phyloP scores from a whole-genome alignment of 2,329 filamentous ascomycete genomes.

The Aureobasidium sp. region DNA sequence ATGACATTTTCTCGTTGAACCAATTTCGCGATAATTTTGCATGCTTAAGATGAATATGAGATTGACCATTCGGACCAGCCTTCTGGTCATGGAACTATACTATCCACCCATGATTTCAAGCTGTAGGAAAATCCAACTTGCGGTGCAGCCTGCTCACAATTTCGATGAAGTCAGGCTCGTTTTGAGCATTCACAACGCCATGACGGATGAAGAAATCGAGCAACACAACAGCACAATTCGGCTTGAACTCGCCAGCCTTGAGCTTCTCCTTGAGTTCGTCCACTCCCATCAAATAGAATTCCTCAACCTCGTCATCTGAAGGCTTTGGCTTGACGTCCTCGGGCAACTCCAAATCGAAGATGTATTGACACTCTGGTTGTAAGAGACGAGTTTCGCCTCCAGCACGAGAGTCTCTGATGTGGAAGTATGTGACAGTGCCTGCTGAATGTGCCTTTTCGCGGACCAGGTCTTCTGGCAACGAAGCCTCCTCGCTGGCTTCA shows the following conservation, averaged over 20 bases:
- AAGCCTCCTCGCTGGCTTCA: slow-evolving; percentile 85
- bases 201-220: slow-evolving; percentile 87
- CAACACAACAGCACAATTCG: slow-evolving; percentile 78
- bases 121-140: slow-evolving; percentile 62
- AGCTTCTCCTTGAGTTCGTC: slow-evolving; percentile 67
- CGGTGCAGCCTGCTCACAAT: slow-evolving; percentile 71
- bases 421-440: slow-evolving; percentile 76
- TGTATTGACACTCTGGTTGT: slow-evolving; percentile 85
- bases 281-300: slow-evolving; percentile 69
- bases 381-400: slow-evolving; percentile 75
- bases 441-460: slow-evolving; percentile 48
- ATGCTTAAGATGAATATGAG: no score
- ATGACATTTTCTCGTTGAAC: no score
- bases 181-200: slow-evolving; percentile 67
- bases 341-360: slow-evolving; percentile 79
- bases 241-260: slow-evolving; percentile 71
- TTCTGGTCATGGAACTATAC: background rate
- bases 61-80: background rate
- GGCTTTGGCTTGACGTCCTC: slow-evolving; percentile 61
- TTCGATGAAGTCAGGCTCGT: slow-evolving; percentile 70
- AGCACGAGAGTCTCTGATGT: slow-evolving; percentile 65
- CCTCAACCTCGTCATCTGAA: slow-evolving; percentile 81
- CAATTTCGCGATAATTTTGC: no score
- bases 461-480: slow-evolving; percentile 62
- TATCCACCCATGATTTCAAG: background rate